Evolutionary conservation across 768 basidiomycete genomes (phyloP), one percentile per base, ranked within the genome.

Genomic region (Serendipita sp.): DNA sequence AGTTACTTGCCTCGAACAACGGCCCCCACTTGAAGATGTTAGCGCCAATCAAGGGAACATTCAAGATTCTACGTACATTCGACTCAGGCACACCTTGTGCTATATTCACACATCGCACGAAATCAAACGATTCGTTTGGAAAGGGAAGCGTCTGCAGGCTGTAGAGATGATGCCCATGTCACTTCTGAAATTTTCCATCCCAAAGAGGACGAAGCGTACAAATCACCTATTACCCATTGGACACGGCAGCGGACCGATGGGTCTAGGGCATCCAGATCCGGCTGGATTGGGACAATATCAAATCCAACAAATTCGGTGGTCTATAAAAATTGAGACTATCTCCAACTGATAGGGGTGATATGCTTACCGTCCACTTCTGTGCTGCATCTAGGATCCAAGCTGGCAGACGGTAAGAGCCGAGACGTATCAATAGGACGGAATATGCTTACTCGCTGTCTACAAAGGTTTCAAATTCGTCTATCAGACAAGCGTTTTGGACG

Each of bases 221-320:
- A 60, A 31, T 60, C 34, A n/a, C 55, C 33, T n/a, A 34, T 60
- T 4, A 60, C 55, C 55, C 55, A 60, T 33, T 36, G 18, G 18
- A 60, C 31, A 11, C 55, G 55, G 27, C 16, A 27, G 55, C 33
- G 36, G n/a, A 37, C 34, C 16, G 27, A 31, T 37, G 55, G 29
- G n/a, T 60, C 55, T n/a, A 60, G 55, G 16, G 27, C n/a, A 33
- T 60, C 55, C 55, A 60, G 55, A 23, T 31, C 33, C 13, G 55
- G 55, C 36, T 60, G 55, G 34, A 60, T 60, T 8, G 55, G 55
- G 27, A 60, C 55, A 36, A 60, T 34, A 36, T 60, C 55, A 23
- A 60, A 60, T 4, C 55, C 55, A 37, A 60, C 55, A 60, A 60
- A 60, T n/a, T 60, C 55, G 11, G 55, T 60, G 4, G n/a, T 37